These are phyloP conservation scores for Herpotrichia juniperi DNA, from an alignment of 2,329 filamentous ascomycete species.

Conservation along the genomic window DNA sequence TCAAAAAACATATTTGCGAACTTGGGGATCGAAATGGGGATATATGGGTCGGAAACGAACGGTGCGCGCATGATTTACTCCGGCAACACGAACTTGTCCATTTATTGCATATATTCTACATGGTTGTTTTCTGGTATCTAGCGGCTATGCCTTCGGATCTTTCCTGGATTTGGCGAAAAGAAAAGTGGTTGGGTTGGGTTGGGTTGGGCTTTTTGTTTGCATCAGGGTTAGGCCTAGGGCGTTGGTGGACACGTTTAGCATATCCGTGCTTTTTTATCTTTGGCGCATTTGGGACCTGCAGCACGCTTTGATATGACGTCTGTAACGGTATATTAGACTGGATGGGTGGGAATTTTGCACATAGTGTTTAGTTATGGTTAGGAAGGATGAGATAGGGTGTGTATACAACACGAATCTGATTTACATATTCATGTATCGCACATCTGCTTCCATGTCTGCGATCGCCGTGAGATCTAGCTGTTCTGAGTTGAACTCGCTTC, in stretches of 20 bases:
- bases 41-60: background rate
- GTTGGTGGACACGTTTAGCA: background rate
- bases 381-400: too few species aligned
- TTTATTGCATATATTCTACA: background rate
- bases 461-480: too few species aligned
- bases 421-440: too few species aligned
- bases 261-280: background rate
- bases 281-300: background rate
- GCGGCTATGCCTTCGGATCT: background rate
- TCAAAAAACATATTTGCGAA: background rate
- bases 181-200: background rate
- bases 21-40: background rate
- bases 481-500: too few species aligned
- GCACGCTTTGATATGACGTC: background rate
- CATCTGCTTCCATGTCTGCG: too few species aligned
- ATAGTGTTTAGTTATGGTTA: too few species aligned
- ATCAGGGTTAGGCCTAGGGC: slow-evolving; percentile 4
- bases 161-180: background rate
- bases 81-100: background rate
- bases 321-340: background rate
- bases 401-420: too few species aligned
- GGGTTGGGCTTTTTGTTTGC: background rate
- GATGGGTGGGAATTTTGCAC: too few species aligned
- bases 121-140: background rate
- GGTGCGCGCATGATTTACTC: background rate